A percentile compares a stretch with the other conserved stretches of the same genome.
Conservation (phyloP, 2,329 filamentous ascomycete species). For the Pseudophaeomoniella oleicola region DNA sequence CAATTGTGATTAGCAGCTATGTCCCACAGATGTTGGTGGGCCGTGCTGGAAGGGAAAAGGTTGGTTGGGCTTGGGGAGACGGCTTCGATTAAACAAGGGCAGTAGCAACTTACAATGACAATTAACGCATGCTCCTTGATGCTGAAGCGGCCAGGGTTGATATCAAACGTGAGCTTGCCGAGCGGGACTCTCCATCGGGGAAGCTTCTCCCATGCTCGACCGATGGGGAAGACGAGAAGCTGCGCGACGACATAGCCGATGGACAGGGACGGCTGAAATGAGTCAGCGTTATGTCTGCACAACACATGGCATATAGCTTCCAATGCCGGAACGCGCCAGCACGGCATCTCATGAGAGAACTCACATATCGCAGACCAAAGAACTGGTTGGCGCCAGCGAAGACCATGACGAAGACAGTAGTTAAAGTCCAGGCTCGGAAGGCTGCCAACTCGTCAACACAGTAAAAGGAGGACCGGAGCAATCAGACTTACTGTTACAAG, state of each 20-base stretch:
- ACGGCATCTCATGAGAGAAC: background rate
- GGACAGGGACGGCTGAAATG: conserved; percentile 10
- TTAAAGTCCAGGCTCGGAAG: conserved; percentile 17
- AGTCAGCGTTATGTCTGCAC: background rate
- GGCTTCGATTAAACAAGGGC: background rate
- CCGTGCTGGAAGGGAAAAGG: no score
- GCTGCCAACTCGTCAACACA: conserved; percentile 8
- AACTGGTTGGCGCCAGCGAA: conserved; percentile 14
- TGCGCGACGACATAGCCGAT: conserved; percentile 13
- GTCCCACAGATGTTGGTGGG: no score
- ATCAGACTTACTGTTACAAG: conserved; percentile 18
- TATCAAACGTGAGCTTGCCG: conserved; percentile 9
- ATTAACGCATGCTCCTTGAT: conserved; percentile 14
- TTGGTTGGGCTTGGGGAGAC: no score
- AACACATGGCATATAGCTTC: background rate
- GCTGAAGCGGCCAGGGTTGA: conserved; percentile 12
- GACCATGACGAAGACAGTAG: conserved; percentile 13
- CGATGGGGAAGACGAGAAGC: conserved; percentile 11
- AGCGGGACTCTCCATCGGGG: conserved; percentile 12
- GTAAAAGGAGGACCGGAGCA: background rate
- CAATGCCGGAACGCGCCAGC: background rate
- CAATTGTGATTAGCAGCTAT: no score
- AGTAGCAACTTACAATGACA: conserved; percentile 8
- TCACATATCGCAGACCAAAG: conserved; percentile 14
- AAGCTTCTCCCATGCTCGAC: conserved; percentile 12